These are phyloP conservation scores for Zizania latifolia DNA, from an alignment of 176 grass and related monocot species.

Conservation along the genomic window DNA sequence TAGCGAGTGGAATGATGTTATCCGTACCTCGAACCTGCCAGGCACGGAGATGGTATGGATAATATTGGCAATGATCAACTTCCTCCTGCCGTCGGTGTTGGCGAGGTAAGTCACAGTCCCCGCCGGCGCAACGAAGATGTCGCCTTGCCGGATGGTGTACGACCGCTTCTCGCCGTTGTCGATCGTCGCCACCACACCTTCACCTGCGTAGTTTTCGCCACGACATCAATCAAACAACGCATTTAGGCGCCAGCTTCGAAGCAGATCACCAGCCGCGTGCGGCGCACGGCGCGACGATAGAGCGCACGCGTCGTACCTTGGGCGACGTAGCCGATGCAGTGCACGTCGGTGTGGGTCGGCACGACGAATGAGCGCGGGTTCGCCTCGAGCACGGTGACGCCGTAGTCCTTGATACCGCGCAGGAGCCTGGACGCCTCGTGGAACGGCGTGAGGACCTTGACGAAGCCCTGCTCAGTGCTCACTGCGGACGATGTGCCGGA, in stretches of 20 bases:
- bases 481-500: constrained; percentile 17
- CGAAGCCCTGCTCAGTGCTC: constrained; percentile 51
- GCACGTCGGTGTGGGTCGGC: constrained; percentile 55
- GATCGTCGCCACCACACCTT: constrained; percentile 41
- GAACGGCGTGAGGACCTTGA: constrained; percentile 52
- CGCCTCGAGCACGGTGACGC: constrained; percentile 49
- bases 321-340: constrained; percentile 56
- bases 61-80: constrained; percentile 57
- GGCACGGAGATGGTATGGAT: constrained; percentile 53
- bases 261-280: neutral
- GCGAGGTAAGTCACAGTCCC: constrained; percentile 51
- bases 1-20: neutral
- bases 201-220: constrained; percentile 22
- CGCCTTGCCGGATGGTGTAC: constrained; percentile 44
- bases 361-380: constrained; percentile 56
- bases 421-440: constrained; percentile 47
- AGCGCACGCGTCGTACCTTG: constrained; percentile 39
- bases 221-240: neutral
- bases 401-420: constrained; percentile 62
- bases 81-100: constrained; percentile 64
- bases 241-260: neutral
- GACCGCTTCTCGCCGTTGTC: constrained; percentile 49
- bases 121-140: constrained; percentile 47
- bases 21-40: constrained; percentile 45
- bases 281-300: neutral